phyloP scores from a whole-genome alignment of 2,329 filamentous ascomycete genomes.

The Talaromyces sp. region DNA sequence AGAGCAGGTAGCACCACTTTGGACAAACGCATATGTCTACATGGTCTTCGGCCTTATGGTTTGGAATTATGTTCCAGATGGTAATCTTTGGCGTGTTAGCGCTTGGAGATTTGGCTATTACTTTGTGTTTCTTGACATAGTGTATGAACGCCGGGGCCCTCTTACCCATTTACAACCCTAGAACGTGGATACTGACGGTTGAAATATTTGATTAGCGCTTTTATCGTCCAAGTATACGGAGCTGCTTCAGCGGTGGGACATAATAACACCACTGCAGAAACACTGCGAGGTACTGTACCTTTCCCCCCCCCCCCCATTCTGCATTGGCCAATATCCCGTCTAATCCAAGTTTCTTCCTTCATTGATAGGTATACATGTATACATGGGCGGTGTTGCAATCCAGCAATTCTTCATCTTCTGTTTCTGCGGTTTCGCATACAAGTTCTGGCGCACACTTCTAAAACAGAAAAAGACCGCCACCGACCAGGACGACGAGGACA shows the following conservation, averaged over 20 bases:
- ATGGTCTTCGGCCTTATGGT: slow-evolving; percentile 46
- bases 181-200: background rate
- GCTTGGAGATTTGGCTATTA: slow-evolving; percentile 34
- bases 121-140: slow-evolving; percentile 41
- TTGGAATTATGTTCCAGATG: slow-evolving; percentile 39
- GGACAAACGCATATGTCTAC: slow-evolving; percentile 45
- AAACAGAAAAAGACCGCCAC: background rate
- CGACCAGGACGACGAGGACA: no score
- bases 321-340: background rate
- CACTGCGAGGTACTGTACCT: background rate
- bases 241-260: slow-evolving; percentile 7
- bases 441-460: background rate
- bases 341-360: background rate
- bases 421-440: slow-evolving; percentile 39
- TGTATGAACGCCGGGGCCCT: background rate
- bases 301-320: background rate
- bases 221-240: slow-evolving; percentile 11
- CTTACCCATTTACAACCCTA: no score
- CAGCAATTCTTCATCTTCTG: slow-evolving; percentile 50
- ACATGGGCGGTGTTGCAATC: slow-evolving; percentile 51
- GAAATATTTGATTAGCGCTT: background rate
- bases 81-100: slow-evolving; percentile 33
- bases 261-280: background rate
- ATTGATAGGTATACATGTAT: slow-evolving; percentile 38
- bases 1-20: slow-evolving; percentile 34